Conservation (phyloP, 2,329 filamentous ascomycete genomes). For the Calonectria pseudoturangicola region DNA sequence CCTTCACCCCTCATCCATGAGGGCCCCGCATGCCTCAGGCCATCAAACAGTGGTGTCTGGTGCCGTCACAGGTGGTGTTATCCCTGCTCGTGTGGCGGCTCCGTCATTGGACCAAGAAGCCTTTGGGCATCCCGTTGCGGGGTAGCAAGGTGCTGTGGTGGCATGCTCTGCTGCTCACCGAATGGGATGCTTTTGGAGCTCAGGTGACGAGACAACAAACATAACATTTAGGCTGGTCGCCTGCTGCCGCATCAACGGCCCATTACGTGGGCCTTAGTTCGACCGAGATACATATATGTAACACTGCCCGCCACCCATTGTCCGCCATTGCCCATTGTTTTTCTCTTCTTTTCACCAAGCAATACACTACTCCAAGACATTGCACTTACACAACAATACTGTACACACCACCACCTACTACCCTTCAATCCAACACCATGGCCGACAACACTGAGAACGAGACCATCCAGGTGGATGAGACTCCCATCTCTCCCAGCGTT, state of each 20-base stretch:
- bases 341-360: slow-evolving; percentile 31
- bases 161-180: slow-evolving; percentile 30
- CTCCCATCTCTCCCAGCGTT: slow-evolving; percentile 72
- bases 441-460: slow-evolving; percentile 54
- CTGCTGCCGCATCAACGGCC: slow-evolving; percentile 54
- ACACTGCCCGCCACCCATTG: slow-evolving; percentile 46
- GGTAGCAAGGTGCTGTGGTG: slow-evolving; percentile 50
- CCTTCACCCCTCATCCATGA: slow-evolving; percentile 9
- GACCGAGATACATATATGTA: slow-evolving; percentile 48
- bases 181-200: slow-evolving; percentile 45
- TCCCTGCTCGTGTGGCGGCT: slow-evolving; percentile 51
- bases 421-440: slow-evolving; percentile 50
- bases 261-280: slow-evolving; percentile 51
- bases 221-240: slow-evolving; percentile 47
- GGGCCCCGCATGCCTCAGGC: slow-evolving; percentile 28
- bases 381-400: slow-evolving; percentile 34
- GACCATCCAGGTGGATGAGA: slow-evolving; percentile 66
- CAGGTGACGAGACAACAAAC: slow-evolving; percentile 51
- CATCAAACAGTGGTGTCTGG: slow-evolving; percentile 16
- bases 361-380: slow-evolving; percentile 18
- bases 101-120: slow-evolving; percentile 10
- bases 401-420: slow-evolving; percentile 16
- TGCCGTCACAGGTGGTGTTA: slow-evolving; percentile 45
- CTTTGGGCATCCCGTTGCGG: slow-evolving; percentile 49
- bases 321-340: slow-evolving; percentile 36